A percentile compares a stretch with the other conserved stretches of the same genome.
phyloP scores from a whole-genome alignment of 257 asterid species.

The Verbena officinalis region DNA sequence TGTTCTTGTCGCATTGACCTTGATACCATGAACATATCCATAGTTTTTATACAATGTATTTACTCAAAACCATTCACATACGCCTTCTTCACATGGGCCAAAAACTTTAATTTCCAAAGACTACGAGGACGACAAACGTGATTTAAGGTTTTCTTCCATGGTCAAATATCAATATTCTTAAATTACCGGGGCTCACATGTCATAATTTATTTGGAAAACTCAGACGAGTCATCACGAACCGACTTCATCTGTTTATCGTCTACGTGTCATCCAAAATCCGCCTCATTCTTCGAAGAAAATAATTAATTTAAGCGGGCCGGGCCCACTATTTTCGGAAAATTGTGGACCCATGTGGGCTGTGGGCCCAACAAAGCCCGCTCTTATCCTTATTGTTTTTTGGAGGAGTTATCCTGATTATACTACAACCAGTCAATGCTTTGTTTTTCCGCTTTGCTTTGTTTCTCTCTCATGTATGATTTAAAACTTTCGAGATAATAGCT shows the following conservation, averaged over 20 bases:
- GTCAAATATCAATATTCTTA: too few species aligned
- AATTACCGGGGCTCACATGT: too few species aligned
- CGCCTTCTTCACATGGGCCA: too few species aligned
- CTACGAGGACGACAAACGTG: too few species aligned
- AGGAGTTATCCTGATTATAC: too few species aligned
- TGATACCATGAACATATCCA: too few species aligned
- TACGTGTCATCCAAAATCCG: conserved; percentile 24
- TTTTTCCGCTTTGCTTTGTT: background rate
- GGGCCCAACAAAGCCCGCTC: conserved; percentile 24
- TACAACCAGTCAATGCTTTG: background rate
- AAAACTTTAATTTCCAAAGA: too few species aligned
- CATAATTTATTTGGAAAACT: too few species aligned
- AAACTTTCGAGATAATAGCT: background rate
- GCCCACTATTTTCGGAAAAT: background rate
- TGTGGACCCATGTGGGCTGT: background rate
- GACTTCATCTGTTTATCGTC: conserved; percentile 15
- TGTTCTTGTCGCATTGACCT: too few species aligned
- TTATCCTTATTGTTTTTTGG: conserved; percentile 18
- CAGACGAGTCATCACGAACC: conserved; percentile 1
- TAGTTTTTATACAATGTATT: too few species aligned
- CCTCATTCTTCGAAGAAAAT: background rate
- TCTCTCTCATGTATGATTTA: conserved; percentile 34
- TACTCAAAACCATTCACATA: too few species aligned
- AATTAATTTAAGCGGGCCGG: background rate
- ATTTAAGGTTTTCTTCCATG: too few species aligned